Evolutionary conservation across 78 protist species (phyloP), one percentile per base, ranked within the genome.

Genomic region (Creolimax fragrantissima): DNA sequence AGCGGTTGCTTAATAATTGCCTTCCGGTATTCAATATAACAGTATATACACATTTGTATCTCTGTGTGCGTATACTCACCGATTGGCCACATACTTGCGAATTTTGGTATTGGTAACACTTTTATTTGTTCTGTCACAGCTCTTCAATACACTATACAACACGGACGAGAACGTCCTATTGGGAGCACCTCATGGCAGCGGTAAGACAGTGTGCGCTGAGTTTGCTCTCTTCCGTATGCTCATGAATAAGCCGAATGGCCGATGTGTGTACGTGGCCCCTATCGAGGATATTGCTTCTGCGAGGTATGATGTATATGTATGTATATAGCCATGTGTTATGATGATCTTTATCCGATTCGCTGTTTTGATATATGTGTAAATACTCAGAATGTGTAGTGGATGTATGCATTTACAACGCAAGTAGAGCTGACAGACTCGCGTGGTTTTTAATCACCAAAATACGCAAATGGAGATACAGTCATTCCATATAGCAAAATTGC

Each of bases 151-250:
- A 42, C 92, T 97, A 32, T 98, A 74, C 93, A 84, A 89, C 58
- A 41, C 93, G 6, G 97, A 96, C 84, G 97, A 94, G 41, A 95
- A 91, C 85, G 92, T 92, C 3, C 90, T 99, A 4, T 39, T 99
- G 3, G 96, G 98, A 0, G 99, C 99, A 11, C 99, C 99, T 35
- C 92, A 99, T 3, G 98, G 98, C 42, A 81, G 96, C 4, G 99
- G 99, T 35, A 98, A 98, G 92, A 98, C 99, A 3, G 84, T 97
- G 43, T 94, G 96, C 66, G 99, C 99, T 2, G 99, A 99, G 94
- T 89, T 99, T 42, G 98, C 99, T 2, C 3, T 98, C n/a, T 43
- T 98, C 37, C 90, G 97, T 11, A 3, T 89, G 81, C 43, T 97
- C 37, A 2, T 39, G n/a, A 42, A 92, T 41, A 88, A 90, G 5